Percentiles rank a stretch among this genome's conserved stretches.
phyloP scores from a whole-genome alignment of 352 stramenopile genomes.

The Thalassiosira mediterranea region DNA sequence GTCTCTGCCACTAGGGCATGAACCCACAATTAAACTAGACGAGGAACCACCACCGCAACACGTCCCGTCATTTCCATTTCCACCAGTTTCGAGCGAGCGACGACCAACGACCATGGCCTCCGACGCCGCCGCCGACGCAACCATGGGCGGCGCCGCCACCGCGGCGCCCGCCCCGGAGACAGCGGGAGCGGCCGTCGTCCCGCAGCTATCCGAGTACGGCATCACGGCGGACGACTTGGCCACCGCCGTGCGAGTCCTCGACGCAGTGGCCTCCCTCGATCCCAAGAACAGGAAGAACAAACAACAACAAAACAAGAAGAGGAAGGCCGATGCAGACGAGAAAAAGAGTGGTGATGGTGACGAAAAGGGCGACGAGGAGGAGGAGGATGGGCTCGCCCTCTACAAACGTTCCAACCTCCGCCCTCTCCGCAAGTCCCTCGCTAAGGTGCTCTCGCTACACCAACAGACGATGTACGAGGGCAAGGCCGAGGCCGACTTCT shows the following conservation, averaged over 20 bases:
- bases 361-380: conserved; percentile 1
- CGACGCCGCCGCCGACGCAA: neutral
- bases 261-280: conserved; percentile 60
- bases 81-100: neutral
- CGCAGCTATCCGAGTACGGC: conserved; percentile 42
- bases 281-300: conserved; percentile 55
- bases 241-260: conserved; percentile 67
- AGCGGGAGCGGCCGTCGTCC: conserved; percentile 24
- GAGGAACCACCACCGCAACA: too few relatives aligned
- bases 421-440: conserved; percentile 74
- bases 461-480: conserved; percentile 74
- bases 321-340: conserved; percentile 19
- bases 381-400: conserved; percentile 45
- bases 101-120: neutral
- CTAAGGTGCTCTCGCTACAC: conserved; percentile 66
- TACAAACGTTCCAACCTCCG: conserved; percentile 67
- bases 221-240: conserved; percentile 67
- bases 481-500: conserved; percentile 63
- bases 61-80: neutral
- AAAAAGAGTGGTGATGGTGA: neutral
- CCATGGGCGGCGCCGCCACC: neutral
- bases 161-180: neutral
- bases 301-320: conserved; percentile 31
- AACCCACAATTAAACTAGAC: too few relatives aligned
- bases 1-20: too few relatives aligned